Conservation (phyloP, 768 basidiomycete genomes). For the Russula olivacea region DNA sequence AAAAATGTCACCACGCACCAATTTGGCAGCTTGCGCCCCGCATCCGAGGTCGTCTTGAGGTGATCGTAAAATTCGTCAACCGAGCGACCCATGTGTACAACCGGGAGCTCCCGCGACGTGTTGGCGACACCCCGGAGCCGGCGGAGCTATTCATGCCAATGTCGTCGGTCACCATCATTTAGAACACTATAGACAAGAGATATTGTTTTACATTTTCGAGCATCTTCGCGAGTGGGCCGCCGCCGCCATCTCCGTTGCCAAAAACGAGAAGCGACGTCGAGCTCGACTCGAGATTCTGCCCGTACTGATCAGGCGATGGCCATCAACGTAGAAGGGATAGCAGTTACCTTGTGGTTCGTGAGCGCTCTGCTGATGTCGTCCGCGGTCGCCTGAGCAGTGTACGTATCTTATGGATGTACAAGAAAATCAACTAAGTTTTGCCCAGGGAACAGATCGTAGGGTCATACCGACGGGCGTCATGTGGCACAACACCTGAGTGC, state of each 20-base stretch:
- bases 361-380: conserved; percentile 82
- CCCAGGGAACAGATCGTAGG: neutral
- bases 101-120: conserved; percentile 75
- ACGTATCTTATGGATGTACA: conserved; percentile 52
- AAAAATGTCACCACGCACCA: conserved; percentile 47
- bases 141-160: conserved; percentile 54
- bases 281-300: conserved; percentile 75
- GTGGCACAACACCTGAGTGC: conserved; percentile 89
- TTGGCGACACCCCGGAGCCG: conserved; percentile 82
- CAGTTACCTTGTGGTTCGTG: conserved; percentile 75
- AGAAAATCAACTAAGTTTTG: neutral
- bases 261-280: conserved; percentile 80
- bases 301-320: neutral
- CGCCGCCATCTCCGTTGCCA: conserved; percentile 95
- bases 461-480: conserved; percentile 84
- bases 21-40: conserved; percentile 72
- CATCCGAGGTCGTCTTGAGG: conserved; percentile 55
- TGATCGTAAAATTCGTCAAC: conserved; percentile 89
- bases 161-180: neutral
- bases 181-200: neutral
- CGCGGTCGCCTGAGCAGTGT: conserved; percentile 86
- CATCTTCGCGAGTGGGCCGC: conserved; percentile 85
- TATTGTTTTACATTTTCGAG: conserved; percentile 69
- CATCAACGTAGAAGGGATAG: neutral
- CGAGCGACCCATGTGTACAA: conserved; percentile 81